Evolutionary conservation across 2,329 filamentous ascomycete species (phyloP).

Genomic region (Verticillium isaacii): DNA sequence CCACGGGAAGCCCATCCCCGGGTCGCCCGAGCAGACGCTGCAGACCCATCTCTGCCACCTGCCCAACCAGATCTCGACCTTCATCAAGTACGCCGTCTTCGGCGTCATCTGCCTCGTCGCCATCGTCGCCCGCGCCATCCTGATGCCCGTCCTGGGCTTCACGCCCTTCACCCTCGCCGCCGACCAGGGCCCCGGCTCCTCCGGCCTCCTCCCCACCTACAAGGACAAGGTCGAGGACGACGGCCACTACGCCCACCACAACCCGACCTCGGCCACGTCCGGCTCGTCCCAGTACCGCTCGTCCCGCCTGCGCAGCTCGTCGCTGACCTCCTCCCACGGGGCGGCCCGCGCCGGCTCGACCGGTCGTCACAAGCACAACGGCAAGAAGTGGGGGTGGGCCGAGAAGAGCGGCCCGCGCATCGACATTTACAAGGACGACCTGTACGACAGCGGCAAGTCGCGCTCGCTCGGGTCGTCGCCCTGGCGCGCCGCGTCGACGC

Average conservation of each 20-base stretch:
- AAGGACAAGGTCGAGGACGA: slow-evolving; percentile 51
- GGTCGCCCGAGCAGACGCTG: slow-evolving; percentile 52
- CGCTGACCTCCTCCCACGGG: slow-evolving; percentile 15
- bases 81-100: slow-evolving; percentile 70
- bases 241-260: slow-evolving; percentile 21
- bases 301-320: slow-evolving; percentile 17
- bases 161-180: slow-evolving; percentile 49
- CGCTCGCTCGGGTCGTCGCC: slow-evolving; percentile 12
- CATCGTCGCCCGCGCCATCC: slow-evolving; percentile 48
- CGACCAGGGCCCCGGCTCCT: slow-evolving; percentile 16
- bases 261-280: slow-evolving; percentile 23
- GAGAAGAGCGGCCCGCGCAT: slow-evolving; percentile 43
- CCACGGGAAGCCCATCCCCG: slow-evolving; percentile 41
- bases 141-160: slow-evolving; percentile 51
- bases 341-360: slow-evolving; percentile 12
- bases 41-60: slow-evolving; percentile 89
- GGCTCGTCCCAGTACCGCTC: slow-evolving; percentile 26
- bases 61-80: slow-evolving; percentile 81
- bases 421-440: slow-evolving; percentile 43
- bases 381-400: slow-evolving; percentile 39
- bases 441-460: slow-evolving; percentile 36
- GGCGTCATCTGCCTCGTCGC: slow-evolving; percentile 47
- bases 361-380: slow-evolving; percentile 12
- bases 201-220: slow-evolving; percentile 38
- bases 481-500: slow-evolving; percentile 20